These are phyloP conservation scores for Sclerotinia sclerotiorum DNA, from an alignment of 2,329 filamentous ascomycete species.

Conservation along the genomic window DNA sequence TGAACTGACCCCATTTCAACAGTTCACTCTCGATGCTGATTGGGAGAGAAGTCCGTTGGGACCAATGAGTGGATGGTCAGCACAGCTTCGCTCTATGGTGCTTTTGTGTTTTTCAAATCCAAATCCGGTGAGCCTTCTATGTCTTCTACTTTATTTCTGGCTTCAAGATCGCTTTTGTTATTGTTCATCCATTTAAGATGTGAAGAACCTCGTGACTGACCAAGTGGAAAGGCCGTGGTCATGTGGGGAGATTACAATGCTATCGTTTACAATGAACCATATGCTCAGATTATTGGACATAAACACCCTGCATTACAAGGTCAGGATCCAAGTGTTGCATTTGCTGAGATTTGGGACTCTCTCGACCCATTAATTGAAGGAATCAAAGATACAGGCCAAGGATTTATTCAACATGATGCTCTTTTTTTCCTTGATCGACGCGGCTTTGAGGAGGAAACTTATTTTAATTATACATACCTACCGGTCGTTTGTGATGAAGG, in stretches of 20 bases:
- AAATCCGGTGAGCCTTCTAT: conserved; percentile 48
- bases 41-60: conserved; percentile 73
- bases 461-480: conserved; percentile 81
- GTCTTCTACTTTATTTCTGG: background rate
- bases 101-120: conserved; percentile 78
- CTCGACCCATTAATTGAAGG: conserved; percentile 62
- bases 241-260: conserved; percentile 71
- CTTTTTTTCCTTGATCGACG: conserved; percentile 40
- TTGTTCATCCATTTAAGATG: background rate
- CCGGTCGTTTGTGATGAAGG: conserved; percentile 73
- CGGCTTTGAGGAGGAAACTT: conserved; percentile 62
- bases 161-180: background rate
- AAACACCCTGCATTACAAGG: conserved; percentile 74
- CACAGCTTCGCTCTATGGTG: conserved; percentile 72
- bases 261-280: conserved; percentile 70
- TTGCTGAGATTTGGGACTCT: conserved; percentile 73
- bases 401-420: conserved; percentile 79
- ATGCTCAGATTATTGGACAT: conserved; percentile 66
- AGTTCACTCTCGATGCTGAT: conserved; percentile 50
- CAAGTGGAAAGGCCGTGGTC: conserved; percentile 53
- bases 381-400: conserved; percentile 67
- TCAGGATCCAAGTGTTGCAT: conserved; percentile 49
- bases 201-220: background rate
- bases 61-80: conserved; percentile 64
- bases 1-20: conserved; percentile 31